Percentiles rank a stretch among this genome's conserved stretches.
These are phyloP conservation scores for Fistulinella cinereoalba DNA, from an alignment of 1,284 basidiomycete genomes.

Conservation along the genomic window DNA sequence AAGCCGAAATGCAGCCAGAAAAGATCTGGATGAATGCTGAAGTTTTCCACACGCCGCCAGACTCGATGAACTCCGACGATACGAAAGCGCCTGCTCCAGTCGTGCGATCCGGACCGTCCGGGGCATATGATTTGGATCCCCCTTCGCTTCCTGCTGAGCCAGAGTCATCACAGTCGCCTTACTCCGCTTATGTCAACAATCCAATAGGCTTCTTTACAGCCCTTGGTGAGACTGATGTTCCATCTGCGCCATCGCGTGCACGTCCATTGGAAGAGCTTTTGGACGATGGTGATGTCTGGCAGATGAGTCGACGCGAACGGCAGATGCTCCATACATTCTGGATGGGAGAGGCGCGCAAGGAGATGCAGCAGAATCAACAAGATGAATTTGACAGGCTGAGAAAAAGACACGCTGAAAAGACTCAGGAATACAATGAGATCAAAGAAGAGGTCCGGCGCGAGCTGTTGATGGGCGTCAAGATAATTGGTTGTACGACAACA, in stretches of 20 bases:
- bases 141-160: too few species aligned
- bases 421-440: conserved; percentile 34
- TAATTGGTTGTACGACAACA: conserved; percentile 73
- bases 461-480: conserved; percentile 49
- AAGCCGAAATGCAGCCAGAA: conserved; percentile 18
- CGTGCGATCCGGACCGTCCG: too few species aligned
- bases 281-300: conserved; percentile 40
- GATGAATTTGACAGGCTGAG: conserved; percentile 39
- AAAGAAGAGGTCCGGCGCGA: conserved; percentile 41
- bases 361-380: conserved; percentile 34
- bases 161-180: not conserved
- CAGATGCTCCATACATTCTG: conserved; percentile 36
- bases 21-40: conserved; percentile 31
- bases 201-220: conserved; percentile 35
- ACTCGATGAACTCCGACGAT: conserved; percentile 5
- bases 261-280: conserved; percentile 40
- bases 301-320: conserved; percentile 43
- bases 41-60: not conserved
- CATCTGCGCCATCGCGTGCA: conserved; percentile 34
- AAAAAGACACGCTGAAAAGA: conserved; percentile 28
- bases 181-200: conserved; percentile 14
- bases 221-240: conserved; percentile 33
- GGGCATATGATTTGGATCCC: too few species aligned
- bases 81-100: not conserved
- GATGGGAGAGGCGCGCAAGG: conserved; percentile 29